Evolutionary conservation across 2,329 filamentous ascomycete species (phyloP).

Genomic region (Alternaria ventricosa): DNA sequence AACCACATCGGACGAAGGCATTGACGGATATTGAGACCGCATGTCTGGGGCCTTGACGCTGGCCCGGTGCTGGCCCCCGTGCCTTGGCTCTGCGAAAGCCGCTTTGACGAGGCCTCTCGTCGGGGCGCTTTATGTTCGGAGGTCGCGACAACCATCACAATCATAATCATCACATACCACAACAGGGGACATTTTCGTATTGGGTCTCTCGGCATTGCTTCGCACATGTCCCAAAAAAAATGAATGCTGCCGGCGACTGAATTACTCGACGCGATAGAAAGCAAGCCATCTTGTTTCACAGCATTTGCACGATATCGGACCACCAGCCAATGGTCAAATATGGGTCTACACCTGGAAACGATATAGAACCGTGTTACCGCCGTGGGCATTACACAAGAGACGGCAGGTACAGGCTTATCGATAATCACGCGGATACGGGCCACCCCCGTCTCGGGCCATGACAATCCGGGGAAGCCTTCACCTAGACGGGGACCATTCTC

Average conservation of each 20-base stretch:
- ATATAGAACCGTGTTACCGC: not conserved
- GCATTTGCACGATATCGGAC: not conserved
- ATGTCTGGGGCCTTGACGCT: not conserved
- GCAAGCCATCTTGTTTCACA: not conserved
- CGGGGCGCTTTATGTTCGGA: not conserved
- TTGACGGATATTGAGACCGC: not conserved
- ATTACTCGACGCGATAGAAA: not conserved
- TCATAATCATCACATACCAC: not conserved
- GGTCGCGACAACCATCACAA: not conserved
- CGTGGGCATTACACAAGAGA: constrained; percentile 5
- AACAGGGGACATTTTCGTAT: not conserved
- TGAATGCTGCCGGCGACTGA: not conserved
- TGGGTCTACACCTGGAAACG: not conserved
- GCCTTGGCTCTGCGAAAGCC: not conserved
- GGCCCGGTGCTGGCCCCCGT: not conserved
- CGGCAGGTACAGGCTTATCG: constrained; percentile 16
- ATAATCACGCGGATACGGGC: constrained; percentile 12
- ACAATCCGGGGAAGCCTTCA: not conserved
- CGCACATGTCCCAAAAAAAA: not conserved
- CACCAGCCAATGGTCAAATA: not conserved
- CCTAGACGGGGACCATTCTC: not conserved
- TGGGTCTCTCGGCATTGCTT: not conserved
- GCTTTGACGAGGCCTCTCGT: constrained; percentile 1
- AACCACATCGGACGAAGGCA: not conserved
- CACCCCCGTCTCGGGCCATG: constrained; percentile 1